Conservation (phyloP, 2,329 filamentous ascomycete genomes). For the Alternaria brassicicola region DNA sequence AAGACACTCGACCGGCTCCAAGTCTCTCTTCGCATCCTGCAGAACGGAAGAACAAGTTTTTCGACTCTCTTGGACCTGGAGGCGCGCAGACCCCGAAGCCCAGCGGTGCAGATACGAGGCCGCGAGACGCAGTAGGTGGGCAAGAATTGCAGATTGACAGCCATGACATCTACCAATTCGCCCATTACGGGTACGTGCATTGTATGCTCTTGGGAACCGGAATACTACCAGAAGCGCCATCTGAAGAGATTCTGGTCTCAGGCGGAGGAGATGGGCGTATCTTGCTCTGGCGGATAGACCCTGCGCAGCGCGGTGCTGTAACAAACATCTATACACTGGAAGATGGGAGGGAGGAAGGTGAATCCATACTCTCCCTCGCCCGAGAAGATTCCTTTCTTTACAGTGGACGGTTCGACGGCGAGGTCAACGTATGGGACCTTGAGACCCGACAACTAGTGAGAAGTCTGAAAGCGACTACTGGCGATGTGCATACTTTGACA, state of each 20-base stretch:
- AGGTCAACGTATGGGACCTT: conserved; percentile 95
- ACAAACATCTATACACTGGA: conserved; percentile 71
- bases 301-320: conserved; percentile 65
- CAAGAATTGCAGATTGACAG: conserved; percentile 80
- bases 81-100: conserved; percentile 78
- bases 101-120: conserved; percentile 59
- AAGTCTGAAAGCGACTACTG: conserved; percentile 79
- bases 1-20: conserved; percentile 63
- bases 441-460: conserved; percentile 90
- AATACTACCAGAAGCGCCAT: conserved; percentile 70
- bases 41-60: conserved; percentile 83
- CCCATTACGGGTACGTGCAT: conserved; percentile 94
- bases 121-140: conserved; percentile 61
- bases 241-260: conserved; percentile 81
- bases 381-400: conserved; percentile 93
- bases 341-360: conserved; percentile 63
- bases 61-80: conserved; percentile 86
- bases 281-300: conserved; percentile 85
- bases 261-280: conserved; percentile 93
- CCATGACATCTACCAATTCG: conserved; percentile 82
- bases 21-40: conserved; percentile 74
- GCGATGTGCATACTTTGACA: conserved; percentile 84
- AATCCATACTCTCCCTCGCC: conserved; percentile 75
- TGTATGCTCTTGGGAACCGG: conserved; percentile 89
- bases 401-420: conserved; percentile 82